Evolutionary conservation across 208 protist species (phyloP).

Genomic region (Trypanosomatidae sp.): DNA sequence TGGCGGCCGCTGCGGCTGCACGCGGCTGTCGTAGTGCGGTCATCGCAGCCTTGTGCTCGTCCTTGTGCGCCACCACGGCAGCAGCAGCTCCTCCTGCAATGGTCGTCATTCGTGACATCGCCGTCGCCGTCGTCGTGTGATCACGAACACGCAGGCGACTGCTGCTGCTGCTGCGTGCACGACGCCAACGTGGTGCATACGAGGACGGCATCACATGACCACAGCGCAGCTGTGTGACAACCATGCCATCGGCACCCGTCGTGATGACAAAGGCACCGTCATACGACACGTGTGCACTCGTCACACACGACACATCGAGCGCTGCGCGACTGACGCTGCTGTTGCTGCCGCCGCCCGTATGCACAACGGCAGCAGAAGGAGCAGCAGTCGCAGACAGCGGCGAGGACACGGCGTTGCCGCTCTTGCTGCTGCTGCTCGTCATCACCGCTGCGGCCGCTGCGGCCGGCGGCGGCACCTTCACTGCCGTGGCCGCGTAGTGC

Average conservation of each 20-base stretch:
- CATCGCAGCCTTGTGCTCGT: not conserved
- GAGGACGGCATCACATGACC: slow-evolving; percentile 8
- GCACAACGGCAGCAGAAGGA: too few relatives aligned
- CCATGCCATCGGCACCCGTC: slow-evolving; percentile 77
- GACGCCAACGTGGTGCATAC: not conserved
- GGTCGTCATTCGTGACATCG: not conserved
- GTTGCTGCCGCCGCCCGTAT: too few relatives aligned
- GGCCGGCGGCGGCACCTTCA: too few relatives aligned
- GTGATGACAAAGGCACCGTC: slow-evolving; percentile 15
- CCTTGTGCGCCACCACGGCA: too few relatives aligned
- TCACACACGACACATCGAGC: slow-evolving; percentile 19
- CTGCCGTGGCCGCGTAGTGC: too few relatives aligned
- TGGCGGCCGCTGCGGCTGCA: too few relatives aligned
- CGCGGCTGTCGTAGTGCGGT: not conserved
- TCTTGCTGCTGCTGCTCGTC: too few relatives aligned
- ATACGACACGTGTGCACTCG: not conserved
- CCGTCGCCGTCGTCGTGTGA: not conserved
- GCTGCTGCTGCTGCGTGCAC: not conserved
- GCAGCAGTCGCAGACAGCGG: too few relatives aligned
- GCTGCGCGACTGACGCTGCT: slow-evolving; percentile 59
- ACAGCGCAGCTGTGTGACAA: slow-evolving; percentile 66
- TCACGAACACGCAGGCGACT: too few relatives aligned
- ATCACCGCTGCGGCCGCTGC: too few relatives aligned
- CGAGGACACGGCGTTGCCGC: too few relatives aligned
- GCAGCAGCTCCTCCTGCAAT: not conserved